Percentiles rank a stretch among this genome's conserved stretches.
Conservation (phyloP, 768 basidiomycete species). For the Macrolepiota dolichaula region DNA sequence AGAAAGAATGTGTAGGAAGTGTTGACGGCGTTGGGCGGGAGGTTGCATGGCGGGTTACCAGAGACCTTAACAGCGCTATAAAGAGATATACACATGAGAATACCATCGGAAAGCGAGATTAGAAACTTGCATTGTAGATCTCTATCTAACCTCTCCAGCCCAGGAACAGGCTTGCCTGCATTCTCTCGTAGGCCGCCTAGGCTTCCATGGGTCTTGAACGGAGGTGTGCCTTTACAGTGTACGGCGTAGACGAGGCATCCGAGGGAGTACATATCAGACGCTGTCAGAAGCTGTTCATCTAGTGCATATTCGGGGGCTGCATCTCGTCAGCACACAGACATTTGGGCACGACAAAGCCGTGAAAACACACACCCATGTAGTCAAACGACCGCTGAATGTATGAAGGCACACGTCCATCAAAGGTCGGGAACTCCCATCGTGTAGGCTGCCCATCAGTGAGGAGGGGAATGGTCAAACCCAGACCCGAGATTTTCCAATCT, state of each 20-base stretch:
- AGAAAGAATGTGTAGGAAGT: conserved; percentile 84
- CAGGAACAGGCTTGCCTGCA: conserved; percentile 57
- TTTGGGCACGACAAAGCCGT: not conserved
- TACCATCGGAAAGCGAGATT: not conserved
- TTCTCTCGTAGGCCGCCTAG: conserved; percentile 68
- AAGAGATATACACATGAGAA: not conserved
- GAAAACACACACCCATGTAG: conserved; percentile 70
- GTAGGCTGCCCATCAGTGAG: conserved; percentile 67
- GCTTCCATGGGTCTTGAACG: conserved; percentile 82
- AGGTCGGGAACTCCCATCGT: conserved; percentile 88
- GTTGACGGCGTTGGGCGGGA: conserved; percentile 74
- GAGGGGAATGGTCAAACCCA: conserved; percentile 84
- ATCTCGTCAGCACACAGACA: not conserved
- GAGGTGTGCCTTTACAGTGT: conserved; percentile 83
- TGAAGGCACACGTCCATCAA: conserved; percentile 73
- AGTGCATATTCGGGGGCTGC: conserved; percentile 92
- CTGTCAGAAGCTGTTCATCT: conserved; percentile 81
- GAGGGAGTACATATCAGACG: conserved; percentile 91
- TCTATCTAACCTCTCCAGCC: conserved; percentile 61
- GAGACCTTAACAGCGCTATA: conserved; percentile 70
- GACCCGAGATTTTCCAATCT: conserved; percentile 95
- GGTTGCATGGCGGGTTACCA: conserved; percentile 77
- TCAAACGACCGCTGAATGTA: conserved; percentile 92
- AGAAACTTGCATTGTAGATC: conserved; percentile 66
- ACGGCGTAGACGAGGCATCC: conserved; percentile 91